Base-by-base conservation (phyloP, 2,329 filamentous ascomycete genomes). In the Pseudofabraea citricarpa region DNA sequence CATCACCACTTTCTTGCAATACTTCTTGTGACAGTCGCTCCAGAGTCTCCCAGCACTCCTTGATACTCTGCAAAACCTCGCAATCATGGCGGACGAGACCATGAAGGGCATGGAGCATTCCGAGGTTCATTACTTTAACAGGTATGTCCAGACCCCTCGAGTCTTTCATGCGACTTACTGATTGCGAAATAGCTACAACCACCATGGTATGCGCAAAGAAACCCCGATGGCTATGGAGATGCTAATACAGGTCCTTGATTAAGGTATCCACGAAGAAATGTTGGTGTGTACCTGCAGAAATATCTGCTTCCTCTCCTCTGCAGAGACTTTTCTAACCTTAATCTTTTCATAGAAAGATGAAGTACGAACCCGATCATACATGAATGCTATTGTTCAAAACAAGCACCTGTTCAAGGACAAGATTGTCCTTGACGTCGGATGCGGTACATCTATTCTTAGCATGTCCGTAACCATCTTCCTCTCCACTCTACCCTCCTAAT, bases 81-180 rank as follows among this genome's bases (percentile, higher is more conserved):
- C 48, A 49, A 59, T 51, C 48, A 62, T 62, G 59, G 78, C 77
- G 38, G 79, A 83, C 70, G 65, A 75, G 63, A 72, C 73, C 67
- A 54, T 61, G 55, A 56, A 57, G 45, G 58, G 56, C 52, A 57
- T 62, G 59, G 59, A 60, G 36, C 59, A 60, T 47, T 93, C 90
- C 53, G 93, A 98, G 76, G 90, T 94, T 68, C 93, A 97, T 70
- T 98, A 97, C 76, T 97, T 97, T 75, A 97, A 96, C 73, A 95
- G 90, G 90, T 94, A 71, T 52, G 59, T 36, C 24, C 1, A 10
- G 31, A 24, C 26, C 16, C 32, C 32, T 20, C 37, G 21, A 29
- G 23, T 32, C 6, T 10, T 36, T 23, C 20, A 44, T 18, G 44
- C 18, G 36, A 19, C 36, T 38, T 45, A 41, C 52, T 60, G 48